Base-by-base conservation (phyloP, 805 yeast species). In the Lipomyces yamadae region DNA sequence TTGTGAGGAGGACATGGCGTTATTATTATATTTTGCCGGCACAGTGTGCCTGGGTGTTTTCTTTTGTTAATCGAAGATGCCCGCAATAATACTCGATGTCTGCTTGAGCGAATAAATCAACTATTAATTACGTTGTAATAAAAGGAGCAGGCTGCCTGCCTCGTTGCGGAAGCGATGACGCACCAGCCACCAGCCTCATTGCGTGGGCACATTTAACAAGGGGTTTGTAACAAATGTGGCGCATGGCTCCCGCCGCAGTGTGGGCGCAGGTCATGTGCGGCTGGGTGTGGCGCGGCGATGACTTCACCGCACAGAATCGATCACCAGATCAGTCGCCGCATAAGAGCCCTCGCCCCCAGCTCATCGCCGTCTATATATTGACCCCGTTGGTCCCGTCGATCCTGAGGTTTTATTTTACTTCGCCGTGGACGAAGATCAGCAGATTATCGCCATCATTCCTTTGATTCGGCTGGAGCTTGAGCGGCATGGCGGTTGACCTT, bases 1-100 rank as follows among this genome's bases (percentile, higher is more conserved):
- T 53, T 64, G 66, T 13, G 74, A 72, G 58, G 70, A 61, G 15
- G 72, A 65, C 66, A 66, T 67, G 24, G 10, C n/a, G 29, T 4
- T 5, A 42, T 13, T 42, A 10, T 4, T 5, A 15, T 13, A 15
- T 5, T 7, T 42, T n/a, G 48, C 18, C 24, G n/a, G 24, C n/a
- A n/a, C 48, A 24, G 1, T 24, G 24, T 24, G 24, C 24, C 24
- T 24, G 24, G 24, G 24, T 24, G 24, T 24, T 24, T 24, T 24
- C 24, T 24, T 24, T 24, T 24, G 24, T 5, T n/a, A 42, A 15
- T 42, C 48, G 18, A 42, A 35, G n/a, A 13, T n/a, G 15, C 7
- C 6, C 24, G 10, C 8, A 42, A n/a, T 5, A 2, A 42, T 24
- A 24, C 24, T 24, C 24, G 1, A 24, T 24, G 1, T 24, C 24